A percentile compares a stretch with the other conserved stretches of the same genome.
phyloP scores from a whole-genome alignment of 225 moss, liverwort and hornwort genomes.

The Sphagnum contortum region DNA sequence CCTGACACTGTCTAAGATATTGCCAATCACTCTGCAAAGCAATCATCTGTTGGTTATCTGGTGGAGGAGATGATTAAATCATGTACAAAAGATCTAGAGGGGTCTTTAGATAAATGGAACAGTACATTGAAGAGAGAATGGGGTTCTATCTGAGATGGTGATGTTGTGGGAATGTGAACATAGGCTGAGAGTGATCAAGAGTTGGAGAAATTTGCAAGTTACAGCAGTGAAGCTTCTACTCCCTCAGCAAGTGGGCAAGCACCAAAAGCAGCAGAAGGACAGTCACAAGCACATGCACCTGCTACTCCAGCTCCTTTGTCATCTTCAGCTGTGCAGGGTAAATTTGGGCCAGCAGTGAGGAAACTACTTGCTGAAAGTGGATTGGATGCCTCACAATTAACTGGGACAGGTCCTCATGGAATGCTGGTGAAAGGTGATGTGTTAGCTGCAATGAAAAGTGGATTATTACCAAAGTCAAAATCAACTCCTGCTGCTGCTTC shows the following conservation, averaged over 20 bases:
- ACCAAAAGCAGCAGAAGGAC: slow-evolving; percentile 20
- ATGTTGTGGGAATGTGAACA: neutral
- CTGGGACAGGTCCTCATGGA: slow-evolving; percentile 82
- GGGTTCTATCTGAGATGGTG: neutral
- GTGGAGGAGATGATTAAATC: neutral
- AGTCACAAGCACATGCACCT: slow-evolving; percentile 27
- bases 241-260: slow-evolving; percentile 9
- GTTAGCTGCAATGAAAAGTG: slow-evolving; percentile 72
- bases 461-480: slow-evolving; percentile 41
- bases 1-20: too few species aligned
- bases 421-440: slow-evolving; percentile 91
- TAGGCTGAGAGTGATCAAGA: slow-evolving; percentile 68
- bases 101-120: too few species aligned
- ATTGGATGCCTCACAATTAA: slow-evolving; percentile 64
- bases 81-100: neutral
- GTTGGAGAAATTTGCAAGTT: slow-evolving; percentile 59
- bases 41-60: neutral
- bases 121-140: too few species aligned
- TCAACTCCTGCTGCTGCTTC: slow-evolving; percentile 19
- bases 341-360: slow-evolving; percentile 83
- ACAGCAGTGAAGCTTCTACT: slow-evolving; percentile 16
- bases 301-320: slow-evolving; percentile 30
- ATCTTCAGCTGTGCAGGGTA: slow-evolving; percentile 24
- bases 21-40: neutral
- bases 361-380: slow-evolving; percentile 85